Evolutionary conservation across 148 eudicot genomes (phyloP), one percentile per base, ranked within the genome.

Genomic region (Cornus suecica): DNA sequence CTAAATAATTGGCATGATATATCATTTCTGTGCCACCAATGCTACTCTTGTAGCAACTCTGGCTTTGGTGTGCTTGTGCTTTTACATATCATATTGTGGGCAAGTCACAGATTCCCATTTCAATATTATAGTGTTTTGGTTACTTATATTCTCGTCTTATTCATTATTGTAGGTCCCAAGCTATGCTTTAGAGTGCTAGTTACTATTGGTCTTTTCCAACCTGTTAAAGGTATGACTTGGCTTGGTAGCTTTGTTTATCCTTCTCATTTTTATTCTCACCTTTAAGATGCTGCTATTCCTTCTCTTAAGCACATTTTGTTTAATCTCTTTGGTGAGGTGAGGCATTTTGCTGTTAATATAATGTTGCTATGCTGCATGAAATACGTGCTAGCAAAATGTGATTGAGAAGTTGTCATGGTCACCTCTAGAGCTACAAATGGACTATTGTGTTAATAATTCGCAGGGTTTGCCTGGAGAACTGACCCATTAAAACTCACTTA

Each of bases 121-220:
- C 7, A 13, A 0, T 22, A 30, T 32, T 41, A 30, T 48, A 51
- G 15, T 16, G 20, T 31, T 32, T 64, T 68, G 28, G 45, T 68
- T 11, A 52, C 28, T 76, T 54, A 70, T 26, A 1, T 51, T 37
- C 28, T 73, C 74, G 62, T 65, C 56, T 52, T 18, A 26, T 30
- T 29, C 10, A 8, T 26, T 23, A 34, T 54, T 86, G 81, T 65
- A 93, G 95, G 97, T 91, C 78, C 90, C 89, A 28, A 84, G 94
- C 65, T 90, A 82, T 81, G 93, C 97, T 72, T 81, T 93, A 76
- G 97, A 93, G 75, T 84, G 95, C 86, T 93, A 80, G 78, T 64
- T 42, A 78, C 70, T 71, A 76, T 70, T 31, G 41, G 32, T 56
- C 16, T 26, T 60, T 52, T 75, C 79, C 70, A 60, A 60, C 62